A percentile compares a stretch with the other conserved stretches of the same genome.
These are phyloP conservation scores for Trypanosoma scelopori DNA, from an alignment of 208 protist species.

Conservation along the genomic window DNA sequence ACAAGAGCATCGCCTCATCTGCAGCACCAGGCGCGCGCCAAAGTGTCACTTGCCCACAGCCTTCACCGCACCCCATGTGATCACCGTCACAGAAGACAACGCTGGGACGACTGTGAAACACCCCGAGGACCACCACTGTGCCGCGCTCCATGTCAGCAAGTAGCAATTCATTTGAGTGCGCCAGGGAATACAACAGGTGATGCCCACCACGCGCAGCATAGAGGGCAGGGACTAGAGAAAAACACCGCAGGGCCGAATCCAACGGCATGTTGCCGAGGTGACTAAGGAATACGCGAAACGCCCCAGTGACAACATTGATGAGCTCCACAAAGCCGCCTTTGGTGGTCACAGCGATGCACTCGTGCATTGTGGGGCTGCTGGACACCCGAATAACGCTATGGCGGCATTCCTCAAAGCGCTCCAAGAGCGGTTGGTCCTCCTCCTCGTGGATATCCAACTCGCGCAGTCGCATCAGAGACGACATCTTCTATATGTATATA, in stretches of 20 bases:
- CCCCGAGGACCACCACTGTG: constrained; percentile 43
- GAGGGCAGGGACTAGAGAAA: constrained; percentile 70
- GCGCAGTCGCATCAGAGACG: constrained; percentile 39
- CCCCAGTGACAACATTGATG: constrained; percentile 58
- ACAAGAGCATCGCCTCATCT: constrained; percentile 34
- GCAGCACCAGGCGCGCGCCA: constrained; percentile 46
- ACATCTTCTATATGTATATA: constrained; percentile 15
- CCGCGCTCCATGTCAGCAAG: constrained; percentile 58
- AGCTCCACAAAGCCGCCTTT: constrained; percentile 79
- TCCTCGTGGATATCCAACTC: constrained; percentile 50
- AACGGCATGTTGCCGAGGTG: constrained; percentile 66
- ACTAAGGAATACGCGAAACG: constrained; percentile 79
- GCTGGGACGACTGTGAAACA: constrained; percentile 65
- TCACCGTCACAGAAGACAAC: constrained; percentile 65
- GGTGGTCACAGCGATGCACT: constrained; percentile 68
- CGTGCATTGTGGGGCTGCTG: constrained; percentile 39
- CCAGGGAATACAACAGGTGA: constrained; percentile 66
- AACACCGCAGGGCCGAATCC: constrained; percentile 67
- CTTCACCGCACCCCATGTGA: constrained; percentile 77
- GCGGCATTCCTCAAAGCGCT: constrained; percentile 67
- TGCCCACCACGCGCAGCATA: constrained; percentile 29
- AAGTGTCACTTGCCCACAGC: constrained; percentile 60
- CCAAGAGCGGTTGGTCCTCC: constrained; percentile 47
- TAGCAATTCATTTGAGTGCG: constrained; percentile 87
- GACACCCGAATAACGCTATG: constrained; percentile 62